Percentiles rank a stretch among this genome's conserved stretches.
Conservation (phyloP, 495 filamentous ascomycete genomes). For the Penicillium diatomitis region DNA sequence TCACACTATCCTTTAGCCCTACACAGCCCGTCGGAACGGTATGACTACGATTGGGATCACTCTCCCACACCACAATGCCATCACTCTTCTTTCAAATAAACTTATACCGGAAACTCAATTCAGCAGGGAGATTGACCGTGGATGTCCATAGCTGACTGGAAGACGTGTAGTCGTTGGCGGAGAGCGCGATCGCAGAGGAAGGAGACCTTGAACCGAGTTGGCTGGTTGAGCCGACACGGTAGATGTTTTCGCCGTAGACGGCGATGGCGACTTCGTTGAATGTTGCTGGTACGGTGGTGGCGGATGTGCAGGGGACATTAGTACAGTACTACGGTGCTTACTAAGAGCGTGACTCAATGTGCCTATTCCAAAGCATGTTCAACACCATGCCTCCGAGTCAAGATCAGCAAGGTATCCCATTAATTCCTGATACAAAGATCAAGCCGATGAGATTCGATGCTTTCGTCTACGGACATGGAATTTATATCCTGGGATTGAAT, state of each 20-base stretch:
- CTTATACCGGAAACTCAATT: slow-evolving; percentile 52
- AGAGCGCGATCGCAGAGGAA: slow-evolving; percentile 36
- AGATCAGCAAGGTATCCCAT: no score
- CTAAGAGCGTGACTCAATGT: no score
- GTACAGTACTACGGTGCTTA: neutral
- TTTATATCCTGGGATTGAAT: no score
- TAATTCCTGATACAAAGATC: no score
- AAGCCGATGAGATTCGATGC: no score
- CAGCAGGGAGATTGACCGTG: slow-evolving; percentile 37
- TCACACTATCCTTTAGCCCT: slow-evolving; percentile 2
- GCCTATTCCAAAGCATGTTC: no score
- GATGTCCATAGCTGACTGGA: slow-evolving; percentile 47
- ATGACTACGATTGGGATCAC: slow-evolving; percentile 48
- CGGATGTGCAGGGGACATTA: neutral
- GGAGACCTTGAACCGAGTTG: slow-evolving; percentile 48
- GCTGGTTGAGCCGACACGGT: slow-evolving; percentile 42
- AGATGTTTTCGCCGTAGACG: slow-evolving; percentile 20
- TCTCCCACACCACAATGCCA: slow-evolving; percentile 50
- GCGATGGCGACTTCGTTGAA: slow-evolving; percentile 4
- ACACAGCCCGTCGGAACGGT: slow-evolving; percentile 38
- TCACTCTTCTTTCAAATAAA: slow-evolving; percentile 47
- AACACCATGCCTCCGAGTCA: no score
- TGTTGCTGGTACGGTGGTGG: neutral
- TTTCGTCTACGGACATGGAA: no score
- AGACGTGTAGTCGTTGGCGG: slow-evolving; percentile 39